phyloP scores from a whole-genome alignment of 345 rosid species.

The Aquilaria yunnanensis region DNA sequence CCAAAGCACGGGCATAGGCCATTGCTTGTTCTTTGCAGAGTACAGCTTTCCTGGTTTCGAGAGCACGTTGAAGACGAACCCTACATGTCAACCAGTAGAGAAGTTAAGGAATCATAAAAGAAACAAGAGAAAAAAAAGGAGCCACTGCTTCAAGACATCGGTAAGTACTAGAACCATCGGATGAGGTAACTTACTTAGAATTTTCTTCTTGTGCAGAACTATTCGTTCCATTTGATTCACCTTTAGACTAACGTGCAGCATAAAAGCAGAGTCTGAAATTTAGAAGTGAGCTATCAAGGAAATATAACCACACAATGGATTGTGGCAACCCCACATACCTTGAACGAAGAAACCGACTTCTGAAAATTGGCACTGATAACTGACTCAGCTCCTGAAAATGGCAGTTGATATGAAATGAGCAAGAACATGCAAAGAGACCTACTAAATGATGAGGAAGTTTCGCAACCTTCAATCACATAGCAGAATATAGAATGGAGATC shows the following conservation, averaged over 20 bases:
- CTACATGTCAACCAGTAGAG: constrained; percentile 36
- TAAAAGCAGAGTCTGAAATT: constrained; percentile 10
- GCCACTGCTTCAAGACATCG: constrained; percentile 1
- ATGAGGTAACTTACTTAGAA: constrained; percentile 54
- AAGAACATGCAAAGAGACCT: no score
- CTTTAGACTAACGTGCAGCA: constrained; percentile 27
- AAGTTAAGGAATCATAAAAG: constrained; percentile 13
- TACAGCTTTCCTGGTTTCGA: constrained; percentile 74
- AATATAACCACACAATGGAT: constrained; percentile 1
- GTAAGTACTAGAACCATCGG: neutral
- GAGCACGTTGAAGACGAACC: constrained; percentile 77
- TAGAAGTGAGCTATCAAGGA: constrained; percentile 7
- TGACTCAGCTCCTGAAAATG: constrained; percentile 29
- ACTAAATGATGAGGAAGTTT: no score
- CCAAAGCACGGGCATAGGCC: constrained; percentile 95
- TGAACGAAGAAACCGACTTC: constrained; percentile 37
- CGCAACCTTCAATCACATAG: no score
- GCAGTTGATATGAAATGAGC: constrained; percentile 7
- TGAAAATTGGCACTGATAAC: constrained; percentile 35
- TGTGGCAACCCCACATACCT: constrained; percentile 34
- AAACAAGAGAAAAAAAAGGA: constrained; percentile 7
- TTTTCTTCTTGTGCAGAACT: constrained; percentile 54
- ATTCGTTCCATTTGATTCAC: constrained; percentile 36
- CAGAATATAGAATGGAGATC: no score
- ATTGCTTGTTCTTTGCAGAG: constrained; percentile 96